Evolutionary conservation across 176 grass and related monocot genomes (phyloP), one percentile per base, ranked within the genome.

Genomic region (Luzula sylvatica): DNA sequence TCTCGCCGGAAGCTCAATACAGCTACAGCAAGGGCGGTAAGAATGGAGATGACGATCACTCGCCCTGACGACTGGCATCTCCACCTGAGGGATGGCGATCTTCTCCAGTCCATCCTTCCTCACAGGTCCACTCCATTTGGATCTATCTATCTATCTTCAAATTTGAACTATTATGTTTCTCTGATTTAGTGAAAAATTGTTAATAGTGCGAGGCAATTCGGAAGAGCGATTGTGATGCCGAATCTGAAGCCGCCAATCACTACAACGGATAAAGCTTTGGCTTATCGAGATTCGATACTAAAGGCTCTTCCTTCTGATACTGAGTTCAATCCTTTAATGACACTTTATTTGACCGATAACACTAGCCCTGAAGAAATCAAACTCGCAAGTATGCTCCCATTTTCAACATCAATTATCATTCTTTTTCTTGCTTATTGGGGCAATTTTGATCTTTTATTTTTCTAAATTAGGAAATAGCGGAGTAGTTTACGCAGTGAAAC

Each of bases 1-100:
- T 48, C 39, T 2, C 27, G 25, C 24, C 42, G 26, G 15, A 49
- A 7, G 28, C 7, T 64, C 42, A 46, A 41, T 13, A 44, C 7
- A 61, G 16, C 7, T 29, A 11, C 42, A 12, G 25, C 9, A 20
- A 17, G 25, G 16, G 14, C 50, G 50, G 24, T 68, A 49, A 49
- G 24, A 52, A 56, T 60, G 15, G 39, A 42, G 15, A 27, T 96
- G 9, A 45, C 69, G 15, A 70, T 96, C 73, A 86, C 81, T 39
- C 73, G 69, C 1, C 92, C 92, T 17, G 92, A 96, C 59, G 92
- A 96, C 48, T 89, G 92, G 80, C 85, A 95, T 63, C 90, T 95
- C 45, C 89, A 95, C 67, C 71, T 96, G 21, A 77, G 92, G 3
- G 74, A 96, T 17, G 92, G 81, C 23, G 55, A 73, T 3, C 66